Percentiles rank a stretch among this genome's conserved stretches.
phyloP scores from a whole-genome alignment of 1,139 yeast species.

The Debaryomycetaceae sp. region DNA sequence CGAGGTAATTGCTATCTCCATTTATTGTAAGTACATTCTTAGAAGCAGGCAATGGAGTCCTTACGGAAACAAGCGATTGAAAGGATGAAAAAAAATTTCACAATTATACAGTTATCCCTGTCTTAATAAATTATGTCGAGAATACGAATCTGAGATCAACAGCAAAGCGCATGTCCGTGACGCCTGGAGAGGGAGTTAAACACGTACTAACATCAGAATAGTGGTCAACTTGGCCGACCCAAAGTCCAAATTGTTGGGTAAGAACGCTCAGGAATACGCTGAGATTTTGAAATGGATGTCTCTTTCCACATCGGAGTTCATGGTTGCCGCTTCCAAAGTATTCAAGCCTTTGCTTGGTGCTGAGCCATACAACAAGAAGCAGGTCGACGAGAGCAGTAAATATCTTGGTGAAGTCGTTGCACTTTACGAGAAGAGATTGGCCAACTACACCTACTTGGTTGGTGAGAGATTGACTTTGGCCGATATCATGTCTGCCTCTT shows the following conservation, averaged over 20 bases:
- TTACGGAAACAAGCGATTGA: slow-evolving; percentile 4
- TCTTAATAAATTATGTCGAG: slow-evolving; percentile 82
- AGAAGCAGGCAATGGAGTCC: background rate
- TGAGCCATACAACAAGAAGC: slow-evolving; percentile 73
- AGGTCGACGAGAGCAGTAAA: slow-evolving; percentile 52
- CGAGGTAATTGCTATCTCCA: slow-evolving; percentile 72
- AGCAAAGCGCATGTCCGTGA: background rate
- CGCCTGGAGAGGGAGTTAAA: background rate
- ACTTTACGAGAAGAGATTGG: slow-evolving; percentile 62
- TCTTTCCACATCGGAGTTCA: slow-evolving; percentile 69
- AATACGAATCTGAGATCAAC: slow-evolving; percentile 41
- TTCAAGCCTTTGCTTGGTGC: slow-evolving; percentile 35
- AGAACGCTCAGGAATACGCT: slow-evolving; percentile 64
- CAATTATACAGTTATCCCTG: slow-evolving; percentile 84
- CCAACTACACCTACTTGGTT: slow-evolving; percentile 79
- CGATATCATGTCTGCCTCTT: slow-evolving; percentile 66
- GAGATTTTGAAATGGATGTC: slow-evolving; percentile 78
- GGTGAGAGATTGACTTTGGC: slow-evolving; percentile 88
- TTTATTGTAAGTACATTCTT: slow-evolving; percentile 37
- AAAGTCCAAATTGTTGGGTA: slow-evolving; percentile 53
- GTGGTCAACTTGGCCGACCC: slow-evolving; percentile 29
- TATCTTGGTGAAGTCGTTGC: slow-evolving; percentile 37
- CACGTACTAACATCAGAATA: slow-evolving; percentile 20
- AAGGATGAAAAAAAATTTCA: slow-evolving; percentile 56
- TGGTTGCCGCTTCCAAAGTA: slow-evolving; percentile 35